These are phyloP conservation scores for Pyrenochaeta sp. DNA, from an alignment of 2,329 filamentous ascomycete genomes.

Conservation along the genomic window DNA sequence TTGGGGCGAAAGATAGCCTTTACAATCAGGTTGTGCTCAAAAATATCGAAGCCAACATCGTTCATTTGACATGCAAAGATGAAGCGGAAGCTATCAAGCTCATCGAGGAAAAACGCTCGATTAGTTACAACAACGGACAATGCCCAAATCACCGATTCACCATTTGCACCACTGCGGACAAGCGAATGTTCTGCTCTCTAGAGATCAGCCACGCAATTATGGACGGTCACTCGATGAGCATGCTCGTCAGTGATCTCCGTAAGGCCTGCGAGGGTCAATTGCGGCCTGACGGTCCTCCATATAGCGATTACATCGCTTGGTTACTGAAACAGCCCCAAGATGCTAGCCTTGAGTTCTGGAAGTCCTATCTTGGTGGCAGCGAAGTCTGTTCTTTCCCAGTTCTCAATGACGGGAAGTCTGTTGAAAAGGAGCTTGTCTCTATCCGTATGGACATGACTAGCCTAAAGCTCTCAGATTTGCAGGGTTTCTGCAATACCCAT, in stretches of 20 bases:
- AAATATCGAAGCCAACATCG: slow-evolving; percentile 30
- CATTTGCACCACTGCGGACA: slow-evolving; percentile 31
- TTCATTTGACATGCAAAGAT: slow-evolving; percentile 27
- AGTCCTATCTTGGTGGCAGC: slow-evolving; percentile 36
- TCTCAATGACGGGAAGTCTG: slow-evolving; percentile 29
- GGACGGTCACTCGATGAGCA: slow-evolving; percentile 44
- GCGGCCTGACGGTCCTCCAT: slow-evolving; percentile 32
- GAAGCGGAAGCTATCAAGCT: slow-evolving; percentile 28
- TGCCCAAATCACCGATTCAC: slow-evolving; percentile 44
- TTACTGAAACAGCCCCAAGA: slow-evolving; percentile 33
- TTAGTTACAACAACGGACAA: slow-evolving; percentile 32
- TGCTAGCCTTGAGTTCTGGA: slow-evolving; percentile 41
- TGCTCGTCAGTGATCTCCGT: slow-evolving; percentile 37
- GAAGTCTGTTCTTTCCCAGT: slow-evolving; percentile 44
- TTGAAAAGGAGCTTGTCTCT: slow-evolving; percentile 31
- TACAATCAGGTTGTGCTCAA: slow-evolving; percentile 45
- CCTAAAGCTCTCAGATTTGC: slow-evolving; percentile 35
- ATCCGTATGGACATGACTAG: slow-evolving; percentile 38
- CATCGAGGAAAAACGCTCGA: slow-evolving; percentile 30
- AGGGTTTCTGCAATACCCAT: slow-evolving; percentile 50
- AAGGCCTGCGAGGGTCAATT: slow-evolving; percentile 35
- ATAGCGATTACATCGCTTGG: slow-evolving; percentile 44
- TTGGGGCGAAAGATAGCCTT: slow-evolving; percentile 37
- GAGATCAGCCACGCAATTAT: slow-evolving; percentile 48
- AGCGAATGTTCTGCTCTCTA: slow-evolving; percentile 34